These are phyloP conservation scores for Cyclotella kingstonii DNA, from an alignment of 108 stramenopile genomes.

Conservation along the genomic window DNA sequence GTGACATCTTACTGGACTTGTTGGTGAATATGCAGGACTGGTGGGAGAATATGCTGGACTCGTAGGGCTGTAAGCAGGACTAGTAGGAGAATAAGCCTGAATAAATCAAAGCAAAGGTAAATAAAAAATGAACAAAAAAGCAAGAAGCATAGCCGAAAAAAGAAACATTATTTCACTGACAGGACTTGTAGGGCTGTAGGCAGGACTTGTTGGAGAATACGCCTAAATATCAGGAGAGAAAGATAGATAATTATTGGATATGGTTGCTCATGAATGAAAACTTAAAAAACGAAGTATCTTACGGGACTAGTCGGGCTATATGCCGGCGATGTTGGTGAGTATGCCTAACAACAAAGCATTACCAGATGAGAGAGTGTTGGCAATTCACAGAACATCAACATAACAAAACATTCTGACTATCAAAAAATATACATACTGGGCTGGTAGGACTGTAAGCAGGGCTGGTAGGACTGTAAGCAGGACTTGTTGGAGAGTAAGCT, in stretches of 20 bases:
- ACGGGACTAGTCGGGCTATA: conserved; percentile 59
- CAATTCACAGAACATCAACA: no score
- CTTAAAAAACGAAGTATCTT: not conserved
- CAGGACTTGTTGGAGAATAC: conserved; percentile 73
- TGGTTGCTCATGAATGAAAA: not conserved
- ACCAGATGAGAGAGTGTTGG: no score
- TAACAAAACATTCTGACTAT: no score
- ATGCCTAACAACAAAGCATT: no score
- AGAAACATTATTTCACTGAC: no score
- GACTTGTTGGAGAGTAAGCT: conserved; percentile 77
- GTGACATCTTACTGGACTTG: conserved; percentile 45
- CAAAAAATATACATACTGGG: no score
- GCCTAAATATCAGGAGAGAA: conserved; percentile 64
- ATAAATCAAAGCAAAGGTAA: conserved; percentile 59
- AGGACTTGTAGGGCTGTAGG: conserved; percentile 72
- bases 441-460: no score
- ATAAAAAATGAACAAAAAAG: conserved; percentile 49
- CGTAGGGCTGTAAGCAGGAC: conserved; percentile 51
- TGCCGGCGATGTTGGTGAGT: conserved; percentile 43
- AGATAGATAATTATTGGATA: conserved; percentile 39
- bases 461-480: conserved; percentile 82
- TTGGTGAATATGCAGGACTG: conserved; percentile 81
- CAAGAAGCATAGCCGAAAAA: no score
- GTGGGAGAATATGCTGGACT: conserved; percentile 74
- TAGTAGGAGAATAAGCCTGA: conserved; percentile 56